Evolutionary conservation across 129 eudicot genomes (phyloP), one percentile per base, ranked within the genome.

Genomic region (Smallanthus sonchifolius): DNA sequence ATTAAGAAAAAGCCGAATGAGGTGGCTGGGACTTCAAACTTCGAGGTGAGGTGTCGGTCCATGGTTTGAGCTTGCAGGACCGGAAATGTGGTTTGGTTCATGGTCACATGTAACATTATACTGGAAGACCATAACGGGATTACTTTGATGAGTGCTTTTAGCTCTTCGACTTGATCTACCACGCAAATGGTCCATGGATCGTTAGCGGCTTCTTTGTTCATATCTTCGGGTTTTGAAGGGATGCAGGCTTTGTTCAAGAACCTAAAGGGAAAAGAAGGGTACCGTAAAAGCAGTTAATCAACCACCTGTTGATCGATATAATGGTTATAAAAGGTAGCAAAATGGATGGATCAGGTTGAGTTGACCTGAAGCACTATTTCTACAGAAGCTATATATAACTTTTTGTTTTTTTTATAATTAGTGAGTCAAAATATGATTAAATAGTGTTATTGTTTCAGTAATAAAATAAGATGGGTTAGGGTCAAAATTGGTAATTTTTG

Each of bases 241-340:
- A 86, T 80, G 81, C 96, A 90, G 15, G 97, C 97, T 77, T 88
- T 90, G 39, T 90, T 90, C 68, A 94, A 86, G 82, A 94, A 88
- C 92, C 98, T 93, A 48, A 10, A n/a, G 42, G 35, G 16, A 52
- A 17, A n/a, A n/a, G 20, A 52, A 52, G 24, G 39, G 17, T 34
- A 2, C 20, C 42, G 35, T 61, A 34, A n/a, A 61, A 34, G 67
- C 13, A 34, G 42, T 61, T 61, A 13, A 60, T 60, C 39, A 30
- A 40, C 40, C 32, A 17, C 65, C 7, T 32, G 4, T 1, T 30
- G 65, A 56, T 56, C 2, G 7, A 14, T 60, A 11, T 30, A 11
- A 6, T 30, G 11, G 40, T 60, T 59, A 32, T 30, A 6, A 6
- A 15, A 30, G 8, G 64, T 57, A 55, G 35, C 13, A 19, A n/a